Evolutionary conservation across 257 asterid species (phyloP).

Genomic region (Salvia miltiorrhiza): DNA sequence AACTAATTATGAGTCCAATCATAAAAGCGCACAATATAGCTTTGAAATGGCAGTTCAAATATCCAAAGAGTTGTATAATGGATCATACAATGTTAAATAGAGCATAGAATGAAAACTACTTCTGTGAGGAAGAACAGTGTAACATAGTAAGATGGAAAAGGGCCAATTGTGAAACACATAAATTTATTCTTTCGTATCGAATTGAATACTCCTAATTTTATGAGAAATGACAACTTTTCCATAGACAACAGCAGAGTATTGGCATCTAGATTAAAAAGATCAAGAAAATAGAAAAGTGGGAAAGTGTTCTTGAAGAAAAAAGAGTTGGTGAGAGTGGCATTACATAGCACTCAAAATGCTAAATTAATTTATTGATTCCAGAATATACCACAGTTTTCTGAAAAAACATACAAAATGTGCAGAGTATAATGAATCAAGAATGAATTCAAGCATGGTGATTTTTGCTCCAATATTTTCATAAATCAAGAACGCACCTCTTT

Average conservation of each 20-base stretch:
- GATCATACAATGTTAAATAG: neutral
- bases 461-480: neutral
- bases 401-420: neutral
- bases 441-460: neutral
- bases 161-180: neutral
- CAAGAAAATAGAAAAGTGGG: neutral
- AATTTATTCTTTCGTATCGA: neutral
- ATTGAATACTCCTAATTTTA: slow-evolving; percentile 15
- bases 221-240: neutral
- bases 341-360: neutral
- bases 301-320: neutral
- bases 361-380: slow-evolving; percentile 8
- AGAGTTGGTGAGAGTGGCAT: slow-evolving; percentile 6
- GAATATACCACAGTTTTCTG: neutral
- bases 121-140: neutral
- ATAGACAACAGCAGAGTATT: neutral
- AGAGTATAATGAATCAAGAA: neutral
- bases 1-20: neutral
- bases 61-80: neutral
- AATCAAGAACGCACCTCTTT: slow-evolving; percentile 25
- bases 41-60: neutral
- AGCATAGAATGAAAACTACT: neutral
- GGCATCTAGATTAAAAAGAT: neutral
- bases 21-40: neutral
- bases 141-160: neutral